A percentile compares a stretch with the other conserved stretches of the same genome.
Evolutionary conservation across 441 rosid species (phyloP).

Genomic region (Gossypium schwendimanii): DNA sequence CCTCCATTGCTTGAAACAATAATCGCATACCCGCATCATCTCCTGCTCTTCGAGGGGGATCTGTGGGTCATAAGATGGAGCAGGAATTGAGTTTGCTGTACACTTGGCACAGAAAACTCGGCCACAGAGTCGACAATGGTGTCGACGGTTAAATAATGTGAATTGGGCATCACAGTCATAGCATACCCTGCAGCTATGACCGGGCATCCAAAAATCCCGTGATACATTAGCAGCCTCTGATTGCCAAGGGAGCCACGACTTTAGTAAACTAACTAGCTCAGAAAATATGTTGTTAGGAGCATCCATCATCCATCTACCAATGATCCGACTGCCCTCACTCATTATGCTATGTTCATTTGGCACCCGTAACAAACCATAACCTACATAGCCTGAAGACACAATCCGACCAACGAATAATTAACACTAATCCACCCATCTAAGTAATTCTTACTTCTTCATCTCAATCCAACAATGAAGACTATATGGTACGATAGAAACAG

Average conservation of each 20-base stretch:
- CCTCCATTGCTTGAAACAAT: constrained; percentile 84
- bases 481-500: neutral
- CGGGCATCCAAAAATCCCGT: constrained; percentile 99
- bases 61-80: constrained; percentile 37
- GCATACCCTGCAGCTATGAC: constrained; percentile 93
- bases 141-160: constrained; percentile 70
- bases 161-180: constrained; percentile 92
- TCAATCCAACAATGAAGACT: constrained; percentile 1
- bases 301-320: constrained; percentile 77
- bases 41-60: constrained; percentile 55
- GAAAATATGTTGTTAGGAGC: constrained; percentile 47
- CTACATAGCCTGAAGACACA: constrained; percentile 11
- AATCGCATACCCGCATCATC: constrained; percentile 83
- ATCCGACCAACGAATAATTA: neutral
- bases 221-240: constrained; percentile 73
- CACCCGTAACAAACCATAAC: constrained; percentile 27
- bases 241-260: constrained; percentile 77
- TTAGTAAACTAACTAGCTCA: constrained; percentile 45
- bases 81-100: constrained; percentile 69
- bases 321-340: constrained; percentile 40
- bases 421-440: neutral
- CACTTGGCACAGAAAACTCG: constrained; percentile 92
- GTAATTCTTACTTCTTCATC: neutral
- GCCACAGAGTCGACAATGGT: constrained; percentile 94
- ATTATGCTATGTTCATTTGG: constrained; percentile 61